Percentiles rank a stretch among this genome's conserved stretches.
Evolutionary conservation across 768 basidiomycete species (phyloP).

Genomic region (Tremella mesenterica): DNA sequence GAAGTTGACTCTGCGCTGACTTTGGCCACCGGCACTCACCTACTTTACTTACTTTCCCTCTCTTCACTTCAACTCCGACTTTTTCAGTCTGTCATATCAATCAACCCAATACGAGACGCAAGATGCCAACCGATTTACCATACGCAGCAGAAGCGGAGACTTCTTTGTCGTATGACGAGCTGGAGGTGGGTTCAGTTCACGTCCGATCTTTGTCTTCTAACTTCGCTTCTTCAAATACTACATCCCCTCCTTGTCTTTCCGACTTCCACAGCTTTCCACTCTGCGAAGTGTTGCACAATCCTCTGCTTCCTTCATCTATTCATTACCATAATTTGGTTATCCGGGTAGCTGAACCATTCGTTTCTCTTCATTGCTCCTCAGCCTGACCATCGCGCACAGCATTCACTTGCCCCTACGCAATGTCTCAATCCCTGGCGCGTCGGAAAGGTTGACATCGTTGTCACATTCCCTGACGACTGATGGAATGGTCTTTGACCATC

Average conservation of each 20-base stretch:
- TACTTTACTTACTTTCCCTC: neutral
- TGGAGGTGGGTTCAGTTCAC: constrained; percentile 60
- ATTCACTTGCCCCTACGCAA: too few species aligned
- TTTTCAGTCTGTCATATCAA: neutral
- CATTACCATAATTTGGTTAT: too few species aligned
- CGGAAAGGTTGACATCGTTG: too few species aligned
- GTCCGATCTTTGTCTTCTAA: neutral
- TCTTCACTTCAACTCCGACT: neutral
- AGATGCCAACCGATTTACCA: constrained; percentile 68
- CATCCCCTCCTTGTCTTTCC: too few species aligned
- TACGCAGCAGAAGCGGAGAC: constrained; percentile 93
- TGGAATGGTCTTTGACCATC: too few species aligned
- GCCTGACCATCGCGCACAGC: too few species aligned
- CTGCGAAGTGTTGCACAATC: neutral
- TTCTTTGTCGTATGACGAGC: constrained; percentile 77
- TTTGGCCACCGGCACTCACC: constrained; percentile 1
- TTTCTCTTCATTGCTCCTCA: too few species aligned
- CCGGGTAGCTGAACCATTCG: constrained; percentile 1
- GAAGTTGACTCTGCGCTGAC: constrained; percentile 1
- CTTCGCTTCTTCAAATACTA: too few species aligned
- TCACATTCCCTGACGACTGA: too few species aligned
- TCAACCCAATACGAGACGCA: neutral
- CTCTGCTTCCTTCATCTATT: neutral
- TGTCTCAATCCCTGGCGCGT: too few species aligned
- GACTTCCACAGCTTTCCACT: neutral